Evolutionary conservation across 2,329 filamentous ascomycete genomes (phyloP), one percentile per base, ranked within the genome.

Genomic region (Colletotrichum sp.): DNA sequence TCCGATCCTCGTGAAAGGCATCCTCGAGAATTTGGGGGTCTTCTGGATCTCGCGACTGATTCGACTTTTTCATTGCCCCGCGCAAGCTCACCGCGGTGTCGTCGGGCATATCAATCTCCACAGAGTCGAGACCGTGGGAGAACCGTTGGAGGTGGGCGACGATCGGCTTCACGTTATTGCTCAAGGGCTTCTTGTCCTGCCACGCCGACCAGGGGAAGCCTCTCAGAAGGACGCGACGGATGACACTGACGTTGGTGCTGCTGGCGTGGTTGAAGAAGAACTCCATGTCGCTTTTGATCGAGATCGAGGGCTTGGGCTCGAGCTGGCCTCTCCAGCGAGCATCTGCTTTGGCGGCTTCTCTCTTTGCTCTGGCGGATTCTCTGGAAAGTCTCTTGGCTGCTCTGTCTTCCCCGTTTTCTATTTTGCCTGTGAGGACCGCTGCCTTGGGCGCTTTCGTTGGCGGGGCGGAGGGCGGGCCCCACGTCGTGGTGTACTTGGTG

Each of bases 341-440:
- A 8, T 24, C 13, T 21, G n/a, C 32, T 28, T 21, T 32, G n/a
- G 30, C 18, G 26, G 58, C 58, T 62, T 21, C n/a, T 62, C 32
- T 62, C 18, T n/a, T 21, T 21, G 18, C 32, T 18, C 28, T 32
- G 7, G 28, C 18, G 16, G 58, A 4, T 21, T n/a, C 18, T 61
- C 32, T 61, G 38, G 18, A 18, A 12, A 10, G 18, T 48, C 6
- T 12, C 3, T 48, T n/a, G 38, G 5, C 9, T 12, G 0, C 0
- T 12, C 38, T 48, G 3, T n/a, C 18, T 0, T 0, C 1, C 0
- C 1, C 3, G 18, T 6, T 6, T 12, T 48, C 38, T n/a, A n/a
- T 48, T 12, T n/a, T 21, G 38, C 18, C 43, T 8, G 10, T 21
- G 2, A 21, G 10, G 1, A 48, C 10, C 10, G n/a, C 10, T 48